Evolutionary conservation across 2,329 filamentous ascomycete genomes (phyloP).

Genomic region (Fusarium lyarnte): DNA sequence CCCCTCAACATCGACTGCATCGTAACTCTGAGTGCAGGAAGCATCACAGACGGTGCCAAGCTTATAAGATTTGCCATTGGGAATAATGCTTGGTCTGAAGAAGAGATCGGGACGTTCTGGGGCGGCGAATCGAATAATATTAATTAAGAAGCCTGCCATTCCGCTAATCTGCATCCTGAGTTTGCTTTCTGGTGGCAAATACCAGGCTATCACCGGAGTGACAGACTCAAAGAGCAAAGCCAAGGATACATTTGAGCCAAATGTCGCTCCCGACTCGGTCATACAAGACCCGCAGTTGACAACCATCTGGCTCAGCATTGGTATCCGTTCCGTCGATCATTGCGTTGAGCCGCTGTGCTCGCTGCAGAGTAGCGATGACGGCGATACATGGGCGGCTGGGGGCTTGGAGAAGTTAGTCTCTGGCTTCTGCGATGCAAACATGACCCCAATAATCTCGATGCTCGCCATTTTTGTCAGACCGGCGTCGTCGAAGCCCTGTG

Average conservation of each 20-base stretch:
- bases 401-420: background rate
- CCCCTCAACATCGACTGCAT: conserved; percentile 9
- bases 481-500: conserved; percentile 4
- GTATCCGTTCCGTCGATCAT: background rate
- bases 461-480: conserved; percentile 7
- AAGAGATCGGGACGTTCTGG: conserved; percentile 3
- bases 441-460: background rate
- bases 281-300: conserved; percentile 4
- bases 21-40: conserved; percentile 14
- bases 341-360: no score
- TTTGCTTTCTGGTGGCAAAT: conserved; percentile 8
- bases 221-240: conserved; percentile 8
- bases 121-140: background rate
- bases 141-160: background rate
- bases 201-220: conserved; percentile 6
- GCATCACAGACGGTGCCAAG: conserved; percentile 9
- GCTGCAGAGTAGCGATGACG: background rate
- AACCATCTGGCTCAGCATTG: conserved; percentile 8
- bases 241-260: background rate
- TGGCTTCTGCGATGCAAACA: conserved; percentile 1
- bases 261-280: background rate
- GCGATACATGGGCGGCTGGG: background rate
- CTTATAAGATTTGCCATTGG: conserved; percentile 1
- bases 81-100: background rate
- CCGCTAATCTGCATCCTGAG: conserved; percentile 14